Conservation (phyloP, 2,329 filamentous ascomycete genomes). For the Chaetomium globosum region DNA sequence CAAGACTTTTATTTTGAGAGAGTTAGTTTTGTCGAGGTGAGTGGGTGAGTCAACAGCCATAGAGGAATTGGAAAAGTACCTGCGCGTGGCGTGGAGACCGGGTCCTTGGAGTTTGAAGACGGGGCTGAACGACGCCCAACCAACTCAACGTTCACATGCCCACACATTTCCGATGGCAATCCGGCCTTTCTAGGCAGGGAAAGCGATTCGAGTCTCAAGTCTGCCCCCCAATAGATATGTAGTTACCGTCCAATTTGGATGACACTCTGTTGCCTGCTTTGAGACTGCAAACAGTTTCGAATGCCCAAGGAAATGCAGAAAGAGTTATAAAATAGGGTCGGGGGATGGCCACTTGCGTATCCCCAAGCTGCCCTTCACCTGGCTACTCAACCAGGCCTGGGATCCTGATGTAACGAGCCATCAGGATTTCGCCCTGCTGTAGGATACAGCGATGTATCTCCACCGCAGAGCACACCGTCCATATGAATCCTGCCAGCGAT, state of each 20-base stretch:
- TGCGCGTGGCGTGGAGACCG: neutral
- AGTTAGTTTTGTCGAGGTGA: neutral
- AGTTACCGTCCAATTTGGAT: neutral
- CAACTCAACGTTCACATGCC: neutral
- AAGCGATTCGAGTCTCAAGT: neutral
- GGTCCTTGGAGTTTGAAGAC: neutral
- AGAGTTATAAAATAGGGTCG: neutral
- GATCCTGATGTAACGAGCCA: neutral
- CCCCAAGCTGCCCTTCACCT: too few species aligned
- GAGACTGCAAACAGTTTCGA: neutral
- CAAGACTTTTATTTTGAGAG: too few species aligned
- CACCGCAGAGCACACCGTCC: neutral
- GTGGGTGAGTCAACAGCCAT: too few species aligned
- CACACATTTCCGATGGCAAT: neutral
- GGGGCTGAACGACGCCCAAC: too few species aligned
- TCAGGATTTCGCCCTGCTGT: neutral
- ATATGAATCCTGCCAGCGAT: neutral
- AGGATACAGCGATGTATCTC: neutral
- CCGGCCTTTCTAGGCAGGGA: neutral
- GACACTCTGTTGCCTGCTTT: neutral
- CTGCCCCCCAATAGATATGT: neutral
- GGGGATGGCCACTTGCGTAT: neutral
- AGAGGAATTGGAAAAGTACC: too few species aligned
- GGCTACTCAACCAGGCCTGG: neutral
- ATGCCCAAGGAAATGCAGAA: neutral